Evolutionary conservation across 2,329 filamentous ascomycete species (phyloP), one percentile per base, ranked within the genome.

Genomic region (Conoideocrella luteorostrata): DNA sequence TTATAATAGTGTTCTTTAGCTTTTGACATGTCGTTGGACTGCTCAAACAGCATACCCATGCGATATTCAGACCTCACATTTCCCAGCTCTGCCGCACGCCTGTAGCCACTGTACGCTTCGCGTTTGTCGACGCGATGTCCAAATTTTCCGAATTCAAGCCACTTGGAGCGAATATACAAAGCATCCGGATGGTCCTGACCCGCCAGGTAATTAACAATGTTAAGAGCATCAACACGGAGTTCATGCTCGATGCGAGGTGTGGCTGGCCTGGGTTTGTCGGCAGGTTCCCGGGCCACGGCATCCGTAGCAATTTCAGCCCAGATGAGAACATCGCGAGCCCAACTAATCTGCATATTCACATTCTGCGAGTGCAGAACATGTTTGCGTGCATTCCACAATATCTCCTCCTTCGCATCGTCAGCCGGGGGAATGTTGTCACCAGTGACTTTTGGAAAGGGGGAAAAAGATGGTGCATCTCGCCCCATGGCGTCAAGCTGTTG

Each of bases 21-120:
- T 63, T 95, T 96, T 50, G 83, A 77, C 47, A 89, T 84, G 58
- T 98, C 91, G 59, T 95, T 95, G 4, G 89, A 91, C 62, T 86
- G 89, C 67, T 98, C 93, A 61, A 90, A 97, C 45, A 96, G 85
- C 91, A 97, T 98, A 50, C 93, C 93, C 68, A 98, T 95, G 37
- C 93, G 82, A 64, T 98, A 98, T 64, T 97, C 88, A 17, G 93
- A 90, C 54, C 93, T 77, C 18, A 84, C 80, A 66, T 90, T 95
- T 46, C 88, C 88, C 55, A 87, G 82, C 55, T 90, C 85, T 23
- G 88, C 85, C n/a, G 93, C 87, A 56, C 84, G 76, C 49, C 82
- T 81, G 67, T 97, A 98, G 56, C 85, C 86, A 48, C 82, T 69
- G 61, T 94, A 97, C 7, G 93, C 91, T 67, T 96, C 91, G 57